Evolutionary conservation across 1,284 basidiomycete genomes (phyloP).

Genomic region (Bjerkandera adusta): DNA sequence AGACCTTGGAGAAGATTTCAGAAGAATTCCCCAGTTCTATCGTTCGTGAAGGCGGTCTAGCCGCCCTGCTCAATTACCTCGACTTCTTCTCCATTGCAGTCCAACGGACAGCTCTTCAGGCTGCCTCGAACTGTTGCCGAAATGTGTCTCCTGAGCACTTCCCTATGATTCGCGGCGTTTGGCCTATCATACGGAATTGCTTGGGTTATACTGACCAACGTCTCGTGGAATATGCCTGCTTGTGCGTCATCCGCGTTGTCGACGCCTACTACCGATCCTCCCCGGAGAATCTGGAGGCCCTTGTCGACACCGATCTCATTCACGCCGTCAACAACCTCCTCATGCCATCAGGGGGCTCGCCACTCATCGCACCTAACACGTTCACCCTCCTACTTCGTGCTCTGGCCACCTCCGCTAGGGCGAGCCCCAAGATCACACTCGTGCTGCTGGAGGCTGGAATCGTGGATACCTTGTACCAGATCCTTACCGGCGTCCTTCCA

Average conservation of each 20-base stretch:
- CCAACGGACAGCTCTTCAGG: constrained; percentile 93
- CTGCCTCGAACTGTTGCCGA: constrained; percentile 93
- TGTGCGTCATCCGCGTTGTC: constrained; percentile 89
- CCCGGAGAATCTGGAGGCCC: constrained; percentile 79
- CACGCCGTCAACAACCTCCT: constrained; percentile 83
- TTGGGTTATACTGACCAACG: constrained; percentile 90
- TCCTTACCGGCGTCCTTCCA: constrained; percentile 88
- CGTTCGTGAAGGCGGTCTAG: constrained; percentile 89
- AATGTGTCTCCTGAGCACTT: constrained; percentile 87
- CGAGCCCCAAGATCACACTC: constrained; percentile 84
- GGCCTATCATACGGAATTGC: constrained; percentile 91
- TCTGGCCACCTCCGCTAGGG: constrained; percentile 80
- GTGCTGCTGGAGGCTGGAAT: constrained; percentile 87
- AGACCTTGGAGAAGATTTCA: constrained; percentile 97
- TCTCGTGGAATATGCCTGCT: constrained; percentile 89
- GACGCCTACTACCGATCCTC: constrained; percentile 87
- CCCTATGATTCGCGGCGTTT: constrained; percentile 83
- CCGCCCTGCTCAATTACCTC: constrained; percentile 88
- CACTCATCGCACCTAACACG: constrained; percentile 80
- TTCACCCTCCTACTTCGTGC: constrained; percentile 88
- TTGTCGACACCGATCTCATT: constrained; percentile 84
- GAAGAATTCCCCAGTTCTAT: constrained; percentile 94
- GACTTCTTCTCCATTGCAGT: constrained; percentile 98
- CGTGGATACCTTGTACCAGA: constrained; percentile 88
- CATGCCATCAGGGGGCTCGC: constrained; percentile 83